Evolutionary conservation across 176 grass and related monocot genomes (phyloP), one percentile per base, ranked within the genome.

Genomic region (Elymus sibiricus): DNA sequence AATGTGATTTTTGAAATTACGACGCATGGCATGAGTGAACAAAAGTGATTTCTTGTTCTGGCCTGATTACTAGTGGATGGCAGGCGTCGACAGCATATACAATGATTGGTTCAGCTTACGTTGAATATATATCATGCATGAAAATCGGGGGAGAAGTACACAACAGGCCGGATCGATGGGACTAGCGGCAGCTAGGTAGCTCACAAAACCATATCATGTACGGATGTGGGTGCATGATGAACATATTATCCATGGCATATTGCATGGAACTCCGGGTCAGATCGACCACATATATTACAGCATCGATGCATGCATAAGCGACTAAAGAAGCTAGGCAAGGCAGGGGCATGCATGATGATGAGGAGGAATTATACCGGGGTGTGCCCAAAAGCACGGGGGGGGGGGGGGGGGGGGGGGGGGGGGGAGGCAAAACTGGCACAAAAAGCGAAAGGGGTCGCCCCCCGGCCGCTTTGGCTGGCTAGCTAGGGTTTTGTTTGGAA

Each of bases 401-500:
- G 44, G 5, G 44, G 29, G 29, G 71, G 44, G 44, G 44, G 5
- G 44, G 29, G 29, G 29, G 1, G 29, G 46, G 49, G 17, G 2
- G 53, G 53, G 53, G 71, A 74, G 69, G 71, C 71, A 74, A 74
- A 74, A 74, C 71, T 74, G 71, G 42, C 71, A 74, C 71, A 74
- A 74, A 74, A 74, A 74, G 71, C 24, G 24, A 74, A 74, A 74
- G 71, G 42, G 13, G 40, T 24, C 59, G 29, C 29, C 29, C 29
- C 29, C 29, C 29, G 29, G 29, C 29, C 29, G 22, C 71, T 74
- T 14, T 74, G 68, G 65, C 22, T 71, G 68, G 34, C 10, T 71
- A 40, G 71, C 71, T 74, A 74, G 71, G 71, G 71, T 74, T 74
- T 74, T 74, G 71, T 67, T 67, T 74, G 71, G 71, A 74, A 74